Conservation (phyloP, 23 red algal species). For the Agarophyton chilense region DNA sequence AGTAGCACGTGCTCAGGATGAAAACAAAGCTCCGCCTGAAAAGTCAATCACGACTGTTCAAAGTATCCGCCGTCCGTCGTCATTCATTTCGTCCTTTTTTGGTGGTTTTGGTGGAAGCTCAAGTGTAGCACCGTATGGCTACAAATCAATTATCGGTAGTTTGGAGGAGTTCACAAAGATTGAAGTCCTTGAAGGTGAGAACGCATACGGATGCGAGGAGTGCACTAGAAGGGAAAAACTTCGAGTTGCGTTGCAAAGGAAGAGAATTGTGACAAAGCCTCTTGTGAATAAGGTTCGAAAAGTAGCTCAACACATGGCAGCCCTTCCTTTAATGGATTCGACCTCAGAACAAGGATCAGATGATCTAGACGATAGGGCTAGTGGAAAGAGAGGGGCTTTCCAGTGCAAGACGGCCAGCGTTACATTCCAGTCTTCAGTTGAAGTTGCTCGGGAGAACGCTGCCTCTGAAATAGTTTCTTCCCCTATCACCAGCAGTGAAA, state of each 20-base stretch:
- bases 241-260: conserved; percentile 35
- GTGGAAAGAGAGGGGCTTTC: background rate
- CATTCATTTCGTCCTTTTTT: conserved; percentile 45
- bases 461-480: conserved; percentile 15
- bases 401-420: conserved; percentile 1
- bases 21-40: background rate
- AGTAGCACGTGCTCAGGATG: background rate
- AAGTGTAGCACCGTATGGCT: conserved; percentile 52
- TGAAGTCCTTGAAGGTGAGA: conserved; percentile 81
- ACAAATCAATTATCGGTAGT: conserved; percentile 63
- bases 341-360: background rate
- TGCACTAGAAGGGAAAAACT: conserved; percentile 70
- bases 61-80: background rate
- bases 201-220: conserved; percentile 84
- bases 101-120: conserved; percentile 21
- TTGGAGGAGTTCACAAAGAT: conserved; percentile 69
- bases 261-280: conserved; percentile 7
- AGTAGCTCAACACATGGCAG: background rate
- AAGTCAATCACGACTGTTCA: background rate
- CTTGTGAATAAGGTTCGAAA: conserved; percentile 4
- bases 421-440: background rate
- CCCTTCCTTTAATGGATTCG: conserved; percentile 12
- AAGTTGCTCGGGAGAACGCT: background rate
- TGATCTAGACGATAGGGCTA: background rate
- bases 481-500: conserved; percentile 67